These are phyloP conservation scores for Jatropha curcas DNA, from an alignment of 345 rosid species.

Conservation along the genomic window DNA sequence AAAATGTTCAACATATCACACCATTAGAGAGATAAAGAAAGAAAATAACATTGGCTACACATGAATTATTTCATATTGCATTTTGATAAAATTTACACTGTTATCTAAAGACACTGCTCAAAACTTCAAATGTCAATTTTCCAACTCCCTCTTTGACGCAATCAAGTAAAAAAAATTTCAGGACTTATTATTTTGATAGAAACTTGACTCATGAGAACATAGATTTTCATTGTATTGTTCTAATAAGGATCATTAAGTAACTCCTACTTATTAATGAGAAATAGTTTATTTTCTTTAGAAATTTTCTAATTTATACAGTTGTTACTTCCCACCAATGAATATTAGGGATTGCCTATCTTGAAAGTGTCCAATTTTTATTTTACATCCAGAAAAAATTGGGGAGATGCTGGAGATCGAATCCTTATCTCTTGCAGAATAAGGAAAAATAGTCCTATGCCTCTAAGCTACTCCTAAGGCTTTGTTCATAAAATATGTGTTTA, in stretches of 20 bases:
- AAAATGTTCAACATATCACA: neutral
- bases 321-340: no score
- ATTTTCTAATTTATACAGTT: neutral
- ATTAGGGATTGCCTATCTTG: no score
- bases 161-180: neutral
- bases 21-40: neutral
- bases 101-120: neutral
- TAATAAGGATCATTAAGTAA: neutral
- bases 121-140: neutral
- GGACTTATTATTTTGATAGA: neutral
- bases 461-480: no score
- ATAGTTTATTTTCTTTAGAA: no score
- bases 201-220: neutral
- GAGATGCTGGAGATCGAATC: no score
- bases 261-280: neutral
- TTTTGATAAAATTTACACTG: neutral
- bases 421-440: no score
- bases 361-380: no score
- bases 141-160: neutral
- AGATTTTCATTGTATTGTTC: neutral
- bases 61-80: neutral
- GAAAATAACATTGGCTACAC: neutral
- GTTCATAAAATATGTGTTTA: no score
- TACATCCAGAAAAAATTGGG: no score
- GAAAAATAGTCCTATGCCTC: no score